A percentile compares a stretch with the other conserved stretches of the same genome.
Evolutionary conservation across 78 protist genomes (phyloP).

Genomic region (Bodo saltans): DNA sequence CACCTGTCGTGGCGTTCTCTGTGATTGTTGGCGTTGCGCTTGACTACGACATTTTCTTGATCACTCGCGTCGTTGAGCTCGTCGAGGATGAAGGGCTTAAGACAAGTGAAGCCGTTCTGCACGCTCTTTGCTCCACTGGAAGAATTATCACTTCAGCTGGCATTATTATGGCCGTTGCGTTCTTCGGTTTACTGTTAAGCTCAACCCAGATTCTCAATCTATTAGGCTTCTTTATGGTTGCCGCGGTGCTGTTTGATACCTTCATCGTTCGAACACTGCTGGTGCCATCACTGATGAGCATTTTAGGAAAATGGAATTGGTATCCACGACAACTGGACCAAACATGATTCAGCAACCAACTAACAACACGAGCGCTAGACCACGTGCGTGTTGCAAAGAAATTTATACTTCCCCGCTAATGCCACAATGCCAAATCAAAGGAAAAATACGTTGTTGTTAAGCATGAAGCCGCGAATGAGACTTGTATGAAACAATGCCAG

Average conservation of each 20-base stretch:
- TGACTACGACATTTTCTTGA: slow-evolving; percentile 64
- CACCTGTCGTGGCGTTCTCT: slow-evolving; percentile 45
- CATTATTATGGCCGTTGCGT: slow-evolving; percentile 63
- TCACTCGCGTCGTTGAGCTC: slow-evolving; percentile 35
- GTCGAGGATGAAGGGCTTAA: background rate
- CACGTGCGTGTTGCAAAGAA: too few relatives aligned
- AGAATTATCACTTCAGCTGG: slow-evolving; percentile 67
- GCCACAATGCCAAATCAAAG: too few relatives aligned
- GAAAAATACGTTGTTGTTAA: too few relatives aligned
- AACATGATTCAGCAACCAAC: slow-evolving; percentile 5
- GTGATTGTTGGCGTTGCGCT: slow-evolving; percentile 56
- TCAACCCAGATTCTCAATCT: slow-evolving; percentile 16
- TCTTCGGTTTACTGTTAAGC: slow-evolving; percentile 52
- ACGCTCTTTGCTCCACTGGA: slow-evolving; percentile 42
- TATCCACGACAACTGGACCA: slow-evolving; percentile 22
- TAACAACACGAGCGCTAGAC: too few relatives aligned
- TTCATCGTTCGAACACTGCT: slow-evolving; percentile 46
- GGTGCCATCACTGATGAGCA: slow-evolving; percentile 48
- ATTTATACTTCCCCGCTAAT: too few relatives aligned
- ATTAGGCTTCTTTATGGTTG: slow-evolving; percentile 37
- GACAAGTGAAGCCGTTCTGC: slow-evolving; percentile 19
- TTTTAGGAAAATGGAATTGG: slow-evolving; percentile 42
- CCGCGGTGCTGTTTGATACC: slow-evolving; percentile 58
- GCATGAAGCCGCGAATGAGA: too few relatives aligned
- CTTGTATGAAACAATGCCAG: too few relatives aligned